Conservation (phyloP, 108 stramenopile species). For the Nitzschia sp. region DNA sequence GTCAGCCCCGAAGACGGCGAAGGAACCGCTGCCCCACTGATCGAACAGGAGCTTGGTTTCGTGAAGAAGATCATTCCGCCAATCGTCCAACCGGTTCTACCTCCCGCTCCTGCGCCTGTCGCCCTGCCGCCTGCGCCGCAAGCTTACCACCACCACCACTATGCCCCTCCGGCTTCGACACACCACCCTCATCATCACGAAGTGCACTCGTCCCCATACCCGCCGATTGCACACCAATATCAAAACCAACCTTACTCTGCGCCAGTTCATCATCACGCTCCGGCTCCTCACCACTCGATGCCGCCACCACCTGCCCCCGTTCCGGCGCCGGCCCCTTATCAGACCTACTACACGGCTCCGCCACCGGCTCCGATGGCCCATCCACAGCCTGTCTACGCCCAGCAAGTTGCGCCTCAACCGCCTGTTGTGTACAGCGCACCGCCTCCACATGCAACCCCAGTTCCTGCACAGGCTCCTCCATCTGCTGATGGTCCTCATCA, state of each 20-base stretch:
- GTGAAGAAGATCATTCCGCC: constrained; percentile 50
- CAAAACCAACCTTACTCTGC: not conserved
- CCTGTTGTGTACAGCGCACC: constrained; percentile 4
- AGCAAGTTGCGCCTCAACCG: not conserved
- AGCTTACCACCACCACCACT: not conserved
- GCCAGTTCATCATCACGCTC: constrained; percentile 1
- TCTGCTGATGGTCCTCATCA: constrained; percentile 8
- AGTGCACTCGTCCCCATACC: not conserved
- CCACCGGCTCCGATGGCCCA: constrained; percentile 1
- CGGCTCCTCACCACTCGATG: not conserved
- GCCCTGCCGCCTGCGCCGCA: constrained; percentile 15
- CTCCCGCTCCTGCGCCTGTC: constrained; percentile 8
- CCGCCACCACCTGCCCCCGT: not conserved
- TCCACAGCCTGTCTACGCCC: constrained; percentile 5
- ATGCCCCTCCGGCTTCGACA: not conserved
- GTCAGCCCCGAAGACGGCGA: constrained; percentile 53
- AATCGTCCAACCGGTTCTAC: constrained; percentile 15
- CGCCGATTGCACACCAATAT: not conserved
- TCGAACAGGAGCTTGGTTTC: constrained; percentile 50
- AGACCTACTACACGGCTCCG: not conserved
- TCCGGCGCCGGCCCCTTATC: not conserved
- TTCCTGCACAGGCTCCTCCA: not conserved
- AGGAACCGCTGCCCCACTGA: constrained; percentile 13
- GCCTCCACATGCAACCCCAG: not conserved
- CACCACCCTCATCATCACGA: not conserved